These are phyloP conservation scores for Lyophyllum decastes DNA, from an alignment of 768 basidiomycete genomes.

Conservation along the genomic window DNA sequence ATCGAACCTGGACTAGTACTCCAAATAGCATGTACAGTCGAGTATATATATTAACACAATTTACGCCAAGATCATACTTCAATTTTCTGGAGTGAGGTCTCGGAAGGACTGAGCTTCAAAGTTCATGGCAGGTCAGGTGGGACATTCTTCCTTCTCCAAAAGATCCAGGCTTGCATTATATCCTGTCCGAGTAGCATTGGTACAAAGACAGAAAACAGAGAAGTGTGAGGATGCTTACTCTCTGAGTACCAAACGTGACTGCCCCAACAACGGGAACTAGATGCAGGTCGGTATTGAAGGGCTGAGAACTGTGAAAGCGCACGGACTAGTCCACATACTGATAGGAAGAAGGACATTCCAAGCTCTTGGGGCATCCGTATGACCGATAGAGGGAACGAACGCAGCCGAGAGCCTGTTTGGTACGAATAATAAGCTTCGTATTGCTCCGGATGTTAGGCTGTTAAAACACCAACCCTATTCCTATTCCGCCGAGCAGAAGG, in stretches of 20 bases:
- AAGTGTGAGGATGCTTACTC: neutral
- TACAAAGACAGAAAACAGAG: too few species aligned
- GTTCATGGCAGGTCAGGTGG: too few species aligned
- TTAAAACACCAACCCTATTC: neutral
- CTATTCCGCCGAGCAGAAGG: neutral
- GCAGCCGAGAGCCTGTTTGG: neutral
- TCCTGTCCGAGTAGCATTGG: too few species aligned
- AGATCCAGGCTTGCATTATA: neutral
- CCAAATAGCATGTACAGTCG: too few species aligned
- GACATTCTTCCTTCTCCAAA: neutral
- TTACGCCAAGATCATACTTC: too few species aligned
- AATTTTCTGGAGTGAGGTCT: too few species aligned
- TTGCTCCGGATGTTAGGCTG: neutral
- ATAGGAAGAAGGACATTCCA: neutral
- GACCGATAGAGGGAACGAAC: neutral
- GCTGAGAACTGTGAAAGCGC: neutral
- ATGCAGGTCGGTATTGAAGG: too few species aligned
- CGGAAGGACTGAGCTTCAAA: too few species aligned
- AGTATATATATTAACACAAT: too few species aligned
- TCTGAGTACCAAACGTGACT: neutral
- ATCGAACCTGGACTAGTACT: too few species aligned
- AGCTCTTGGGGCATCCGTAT: neutral
- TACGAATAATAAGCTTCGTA: neutral
- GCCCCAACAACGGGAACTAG: neutral
- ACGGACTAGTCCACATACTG: neutral